Conservation (phyloP, 768 basidiomycete genomes). For the Kwoniella bestiolae region DNA sequence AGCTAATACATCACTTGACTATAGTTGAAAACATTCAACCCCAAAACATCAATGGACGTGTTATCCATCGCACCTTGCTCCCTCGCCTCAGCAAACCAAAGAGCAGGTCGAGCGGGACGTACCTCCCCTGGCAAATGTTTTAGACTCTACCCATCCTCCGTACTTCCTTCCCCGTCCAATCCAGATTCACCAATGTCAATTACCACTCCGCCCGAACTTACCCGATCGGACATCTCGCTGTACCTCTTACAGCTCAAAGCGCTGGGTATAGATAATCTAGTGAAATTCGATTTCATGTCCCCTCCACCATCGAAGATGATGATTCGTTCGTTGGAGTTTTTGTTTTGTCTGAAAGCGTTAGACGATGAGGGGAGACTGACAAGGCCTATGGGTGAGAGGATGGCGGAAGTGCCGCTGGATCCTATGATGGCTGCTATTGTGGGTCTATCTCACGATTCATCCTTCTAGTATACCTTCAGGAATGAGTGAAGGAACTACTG, state of each 20-base stretch:
- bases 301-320: conserved; percentile 84
- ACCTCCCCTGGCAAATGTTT: conserved; percentile 92
- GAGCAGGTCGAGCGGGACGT: conserved; percentile 92
- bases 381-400: conserved; percentile 76
- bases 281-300: conserved; percentile 91
- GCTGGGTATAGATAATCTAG: conserved; percentile 89
- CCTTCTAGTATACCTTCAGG: too few relatives aligned
- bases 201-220: conserved; percentile 85
- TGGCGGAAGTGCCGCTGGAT: conserved; percentile 93
- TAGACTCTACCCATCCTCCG: conserved; percentile 76
- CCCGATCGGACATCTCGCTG: conserved; percentile 84
- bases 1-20: neutral
- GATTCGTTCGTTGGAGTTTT: conserved; percentile 79
- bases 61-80: conserved; percentile 83
- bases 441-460: too few relatives aligned
- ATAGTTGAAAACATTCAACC: conserved; percentile 88
- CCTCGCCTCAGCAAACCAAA: conserved; percentile 84
- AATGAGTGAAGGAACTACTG: too few relatives aligned
- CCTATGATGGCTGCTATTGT: conserved; percentile 94
- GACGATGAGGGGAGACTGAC: conserved; percentile 75
- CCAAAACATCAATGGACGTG: conserved; percentile 80
- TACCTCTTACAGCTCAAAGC: conserved; percentile 93
- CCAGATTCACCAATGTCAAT: conserved; percentile 61
- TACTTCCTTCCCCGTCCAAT: conserved; percentile 60
- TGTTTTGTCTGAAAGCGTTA: conserved; percentile 80